Evolutionary conservation across 768 basidiomycete species (phyloP), one percentile per base, ranked within the genome.

Genomic region (Leccinellum albellum): DNA sequence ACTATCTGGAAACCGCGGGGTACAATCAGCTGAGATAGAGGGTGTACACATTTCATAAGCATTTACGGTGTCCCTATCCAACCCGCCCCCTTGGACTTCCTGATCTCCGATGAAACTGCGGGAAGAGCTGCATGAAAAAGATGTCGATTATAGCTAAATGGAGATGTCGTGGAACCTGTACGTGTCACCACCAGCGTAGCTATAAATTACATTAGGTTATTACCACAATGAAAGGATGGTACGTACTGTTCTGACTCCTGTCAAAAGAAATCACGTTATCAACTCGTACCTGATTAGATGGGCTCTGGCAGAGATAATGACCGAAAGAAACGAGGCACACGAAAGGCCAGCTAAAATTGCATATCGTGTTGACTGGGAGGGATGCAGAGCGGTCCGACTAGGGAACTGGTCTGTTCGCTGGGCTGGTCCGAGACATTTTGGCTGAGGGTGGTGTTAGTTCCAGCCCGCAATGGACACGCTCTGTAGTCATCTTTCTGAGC

Each of bases 21-120:
- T 28, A 17, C 14, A 42, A 28, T 65, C 42, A 58, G 37, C 20
- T 9, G 20, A 42, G 40, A 12, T 20, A 2, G 10, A 42, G 20
- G 20, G 20, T 5, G 20, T 12, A 17, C 40, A 20, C 40, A 49
- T 45, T 50, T 24, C 49, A 44, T 55, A 37, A 56, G 17, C 26
- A 68, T 77, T 65, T 70, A 89, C 86, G 86, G 77, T 40, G 90
- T 91, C 46, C 89, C 90, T 9, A 91, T 78, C 90, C 90, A 91
- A 66, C 85, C 86, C 0, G 86, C 87, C 69, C 91, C 86, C 66
- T 91, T 83, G 6, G 88, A 87, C 64, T 81, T 84, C 59, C 85
- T 72, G 64, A 89, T 90, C 48, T 91, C 87, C 0, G 88, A 91
- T 1, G 88, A 90, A 55, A 91, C 91, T 13, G 86, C 83, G 1